These are phyloP conservation scores for Paxillus rubicundulus DNA, from an alignment of 768 basidiomycete genomes.

Conservation along the genomic window DNA sequence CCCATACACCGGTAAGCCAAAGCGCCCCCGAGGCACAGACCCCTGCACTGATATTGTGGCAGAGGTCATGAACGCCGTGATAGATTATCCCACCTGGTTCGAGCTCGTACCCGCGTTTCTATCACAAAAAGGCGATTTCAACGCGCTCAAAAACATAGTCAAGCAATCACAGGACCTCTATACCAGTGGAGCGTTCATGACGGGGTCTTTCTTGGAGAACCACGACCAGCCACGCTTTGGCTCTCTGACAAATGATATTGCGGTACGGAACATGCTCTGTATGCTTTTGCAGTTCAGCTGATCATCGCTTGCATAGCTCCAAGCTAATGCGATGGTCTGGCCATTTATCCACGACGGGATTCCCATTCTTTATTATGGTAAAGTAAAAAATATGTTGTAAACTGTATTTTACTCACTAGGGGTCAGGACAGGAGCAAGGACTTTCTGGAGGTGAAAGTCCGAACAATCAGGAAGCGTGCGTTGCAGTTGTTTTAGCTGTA, in stretches of 20 bases:
- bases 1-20: constrained; percentile 40
- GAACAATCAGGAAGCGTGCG: constrained; percentile 50
- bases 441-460: constrained; percentile 45
- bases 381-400: not conserved
- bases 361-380: constrained; percentile 51
- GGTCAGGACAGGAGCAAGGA: constrained; percentile 48
- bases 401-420: not conserved
- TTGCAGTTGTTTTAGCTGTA: not conserved
- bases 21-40: not conserved
- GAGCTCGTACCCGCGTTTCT: constrained; percentile 41
- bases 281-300: not conserved
- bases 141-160: constrained; percentile 27
- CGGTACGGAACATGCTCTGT: constrained; percentile 28
- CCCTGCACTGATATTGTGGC: not conserved
- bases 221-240: constrained; percentile 53
- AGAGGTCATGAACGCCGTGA: constrained; percentile 43
- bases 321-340: constrained; percentile 49
- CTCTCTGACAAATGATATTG: constrained; percentile 40
- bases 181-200: constrained; percentile 39
- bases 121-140: constrained; percentile 33
- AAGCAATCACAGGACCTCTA: constrained; percentile 35
- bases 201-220: constrained; percentile 52
- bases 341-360: constrained; percentile 50
- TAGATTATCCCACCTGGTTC: constrained; percentile 52
- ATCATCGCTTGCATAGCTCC: constrained; percentile 28